A percentile compares a stretch with the other conserved stretches of the same genome.
Evolutionary conservation across 352 stramenopile species (phyloP).

Genomic region (Globisporangium spinosum): DNA sequence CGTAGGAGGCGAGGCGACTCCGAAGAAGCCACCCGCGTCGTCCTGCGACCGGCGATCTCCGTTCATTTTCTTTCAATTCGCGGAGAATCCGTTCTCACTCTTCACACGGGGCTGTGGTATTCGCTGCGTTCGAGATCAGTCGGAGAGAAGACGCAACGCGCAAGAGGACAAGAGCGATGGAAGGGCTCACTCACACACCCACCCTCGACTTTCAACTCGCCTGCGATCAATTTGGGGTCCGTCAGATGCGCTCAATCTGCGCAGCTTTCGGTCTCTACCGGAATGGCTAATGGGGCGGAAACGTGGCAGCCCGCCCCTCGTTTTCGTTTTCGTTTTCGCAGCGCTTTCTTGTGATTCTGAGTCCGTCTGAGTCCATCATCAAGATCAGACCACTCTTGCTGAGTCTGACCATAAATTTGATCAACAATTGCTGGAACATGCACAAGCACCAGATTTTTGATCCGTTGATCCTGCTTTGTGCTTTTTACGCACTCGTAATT

Average conservation of each 20-base stretch:
- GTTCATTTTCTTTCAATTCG: constrained; percentile 17
- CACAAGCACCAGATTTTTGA: neutral
- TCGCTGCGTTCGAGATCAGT: neutral
- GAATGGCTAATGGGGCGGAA: constrained; percentile 7
- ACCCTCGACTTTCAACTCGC: neutral
- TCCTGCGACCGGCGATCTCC: constrained; percentile 18
- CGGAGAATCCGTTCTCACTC: neutral
- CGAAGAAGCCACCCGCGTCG: constrained; percentile 10
- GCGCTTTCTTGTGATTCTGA: neutral
- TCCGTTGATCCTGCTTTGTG: neutral
- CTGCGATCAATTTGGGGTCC: neutral
- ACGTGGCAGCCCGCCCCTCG: neutral
- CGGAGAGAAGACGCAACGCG: neutral
- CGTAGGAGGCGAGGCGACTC: constrained; percentile 10
- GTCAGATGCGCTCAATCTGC: too few relatives aligned
- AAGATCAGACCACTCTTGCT: neutral
- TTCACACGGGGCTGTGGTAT: neutral
- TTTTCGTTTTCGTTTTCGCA: neutral
- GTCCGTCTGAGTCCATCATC: neutral
- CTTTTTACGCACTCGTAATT: neutral
- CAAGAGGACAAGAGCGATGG: neutral
- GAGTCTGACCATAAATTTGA: neutral
- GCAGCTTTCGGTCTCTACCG: neutral
- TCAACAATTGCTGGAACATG: neutral
- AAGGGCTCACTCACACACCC: neutral